Percentiles rank a stretch among this genome's conserved stretches.
Conservation (phyloP, 139 green algal species). For the Volvox reticuliferus region DNA sequence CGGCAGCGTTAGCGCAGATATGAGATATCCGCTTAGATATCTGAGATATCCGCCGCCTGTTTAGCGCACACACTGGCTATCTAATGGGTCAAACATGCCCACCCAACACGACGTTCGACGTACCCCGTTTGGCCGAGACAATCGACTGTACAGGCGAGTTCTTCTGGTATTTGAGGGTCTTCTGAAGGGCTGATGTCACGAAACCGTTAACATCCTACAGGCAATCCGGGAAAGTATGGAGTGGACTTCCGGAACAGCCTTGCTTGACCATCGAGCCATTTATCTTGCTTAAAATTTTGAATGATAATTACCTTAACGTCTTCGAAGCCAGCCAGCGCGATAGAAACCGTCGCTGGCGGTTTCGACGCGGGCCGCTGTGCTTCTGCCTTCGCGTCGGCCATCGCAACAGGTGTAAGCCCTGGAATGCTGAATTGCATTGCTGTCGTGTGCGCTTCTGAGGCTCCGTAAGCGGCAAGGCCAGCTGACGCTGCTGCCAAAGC, state of each 20-base stretch:
- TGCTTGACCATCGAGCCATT: no score
- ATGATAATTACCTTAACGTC: constrained; percentile 9
- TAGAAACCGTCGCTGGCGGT: neutral
- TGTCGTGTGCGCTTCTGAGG: neutral
- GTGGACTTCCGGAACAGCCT: no score
- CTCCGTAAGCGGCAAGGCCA: neutral
- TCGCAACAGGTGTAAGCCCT: neutral
- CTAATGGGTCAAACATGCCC: no score
- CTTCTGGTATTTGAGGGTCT: constrained; percentile 15
- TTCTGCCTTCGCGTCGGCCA: neutral
- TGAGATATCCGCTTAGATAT: no score
- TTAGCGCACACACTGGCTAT: no score
- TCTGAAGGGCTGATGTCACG: neutral
- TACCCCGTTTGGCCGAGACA: neutral
- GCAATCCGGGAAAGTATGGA: no score
- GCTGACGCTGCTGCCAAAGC: neutral
- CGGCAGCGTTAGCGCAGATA: no score
- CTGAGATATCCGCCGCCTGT: no score
- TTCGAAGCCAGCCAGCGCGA: constrained; percentile 22
- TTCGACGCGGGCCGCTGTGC: neutral
- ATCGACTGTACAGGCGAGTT: constrained; percentile 10
- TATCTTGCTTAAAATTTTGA: no score
- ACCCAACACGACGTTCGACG: neutral
- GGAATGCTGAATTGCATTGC: neutral
- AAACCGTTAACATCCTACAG: constrained; percentile 17